A percentile compares a stretch with the other conserved stretches of the same genome.
Conservation (phyloP, 805 yeast species). For the Teunomyces cretensis region DNA sequence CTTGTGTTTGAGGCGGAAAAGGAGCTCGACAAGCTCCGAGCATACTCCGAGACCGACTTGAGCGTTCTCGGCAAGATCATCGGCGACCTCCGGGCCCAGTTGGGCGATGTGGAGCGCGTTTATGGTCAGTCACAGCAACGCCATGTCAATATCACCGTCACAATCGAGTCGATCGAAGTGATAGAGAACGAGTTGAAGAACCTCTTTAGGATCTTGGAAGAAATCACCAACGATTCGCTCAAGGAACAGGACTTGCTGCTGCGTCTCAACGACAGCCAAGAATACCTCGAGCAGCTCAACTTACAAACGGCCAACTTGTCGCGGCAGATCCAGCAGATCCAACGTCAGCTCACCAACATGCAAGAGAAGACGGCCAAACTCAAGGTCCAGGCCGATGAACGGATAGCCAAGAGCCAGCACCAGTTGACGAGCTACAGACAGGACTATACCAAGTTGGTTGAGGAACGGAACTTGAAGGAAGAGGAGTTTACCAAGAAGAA, state of each 20-base stretch:
- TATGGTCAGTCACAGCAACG: constrained; percentile 36
- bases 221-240: constrained; percentile 46
- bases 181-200: constrained; percentile 41
- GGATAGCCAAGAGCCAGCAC: constrained; percentile 41
- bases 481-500: constrained; percentile 50
- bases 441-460: constrained; percentile 48
- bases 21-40: constrained; percentile 58
- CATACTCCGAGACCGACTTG: constrained; percentile 62
- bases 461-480: constrained; percentile 48
- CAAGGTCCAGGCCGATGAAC: constrained; percentile 43
- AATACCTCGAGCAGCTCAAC: constrained; percentile 38
- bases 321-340: constrained; percentile 46
- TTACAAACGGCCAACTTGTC: constrained; percentile 39
- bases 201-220: constrained; percentile 50
- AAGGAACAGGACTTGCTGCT: constrained; percentile 42
- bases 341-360: constrained; percentile 48
- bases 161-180: constrained; percentile 58
- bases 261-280: constrained; percentile 39
- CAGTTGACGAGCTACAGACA: constrained; percentile 44
- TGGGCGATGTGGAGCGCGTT: constrained; percentile 33
- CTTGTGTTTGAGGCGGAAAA: constrained; percentile 55
- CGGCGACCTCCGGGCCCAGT: constrained; percentile 47
- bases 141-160: constrained; percentile 49
- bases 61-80: constrained; percentile 53
- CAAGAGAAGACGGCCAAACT: constrained; percentile 49